Conservation (phyloP, 202 grass and related monocot species). For the Sporobolus alterniflorus region DNA sequence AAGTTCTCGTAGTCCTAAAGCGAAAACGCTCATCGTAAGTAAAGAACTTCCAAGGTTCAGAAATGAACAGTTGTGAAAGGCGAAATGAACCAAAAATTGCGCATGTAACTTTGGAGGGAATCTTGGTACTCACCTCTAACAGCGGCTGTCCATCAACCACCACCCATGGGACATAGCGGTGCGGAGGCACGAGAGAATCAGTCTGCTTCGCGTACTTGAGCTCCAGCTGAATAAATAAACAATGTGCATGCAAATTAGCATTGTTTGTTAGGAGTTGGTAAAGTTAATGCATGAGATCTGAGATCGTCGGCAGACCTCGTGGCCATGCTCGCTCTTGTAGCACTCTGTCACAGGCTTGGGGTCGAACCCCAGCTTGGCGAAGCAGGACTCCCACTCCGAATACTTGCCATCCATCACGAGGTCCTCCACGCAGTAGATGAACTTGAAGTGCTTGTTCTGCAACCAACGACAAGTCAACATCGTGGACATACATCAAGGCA, state of each 20-base stretch:
- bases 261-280: neutral
- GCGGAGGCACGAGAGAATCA: constrained; percentile 69
- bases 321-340: constrained; percentile 58
- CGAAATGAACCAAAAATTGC: neutral
- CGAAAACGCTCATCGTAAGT: neutral
- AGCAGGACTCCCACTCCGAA: constrained; percentile 74
- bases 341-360: constrained; percentile 68
- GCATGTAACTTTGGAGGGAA: neutral
- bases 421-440: constrained; percentile 91
- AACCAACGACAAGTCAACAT: neutral
- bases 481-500: neutral
- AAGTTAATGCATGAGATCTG: neutral
- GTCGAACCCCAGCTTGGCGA: constrained; percentile 62
- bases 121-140: constrained; percentile 46
- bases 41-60: neutral
- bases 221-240: constrained; percentile 59
- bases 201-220: constrained; percentile 78
- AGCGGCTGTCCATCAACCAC: constrained; percentile 84
- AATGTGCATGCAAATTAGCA: neutral
- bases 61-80: neutral
- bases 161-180: constrained; percentile 92
- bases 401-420: constrained; percentile 58
- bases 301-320: constrained; percentile 47
- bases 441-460: constrained; percentile 81
- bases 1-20: constrained; percentile 82